Conservation (phyloP, 352 stramenopile genomes). For the Pythium periplocum region DNA sequence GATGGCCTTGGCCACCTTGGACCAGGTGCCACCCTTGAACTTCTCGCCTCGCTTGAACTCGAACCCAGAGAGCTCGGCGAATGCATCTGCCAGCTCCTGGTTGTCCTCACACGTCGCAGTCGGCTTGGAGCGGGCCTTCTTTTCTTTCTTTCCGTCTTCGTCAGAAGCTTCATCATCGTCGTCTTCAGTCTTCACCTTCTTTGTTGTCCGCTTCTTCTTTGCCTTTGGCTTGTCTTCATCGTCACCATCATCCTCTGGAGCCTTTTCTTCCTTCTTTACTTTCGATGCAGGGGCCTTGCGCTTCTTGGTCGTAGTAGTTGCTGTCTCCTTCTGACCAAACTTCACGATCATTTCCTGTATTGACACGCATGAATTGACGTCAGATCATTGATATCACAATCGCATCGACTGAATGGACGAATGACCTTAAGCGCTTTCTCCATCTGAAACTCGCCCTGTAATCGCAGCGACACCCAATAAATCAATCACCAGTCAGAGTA, state of each 20-base stretch:
- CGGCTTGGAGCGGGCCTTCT: slow-evolving; percentile 42
- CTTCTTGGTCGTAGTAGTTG: slow-evolving; percentile 38
- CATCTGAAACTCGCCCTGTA: slow-evolving; percentile 66
- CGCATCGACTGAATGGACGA: no score
- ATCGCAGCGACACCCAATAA: not conserved
- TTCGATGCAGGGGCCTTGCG: slow-evolving; percentile 34
- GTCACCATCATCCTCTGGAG: slow-evolving; percentile 6
- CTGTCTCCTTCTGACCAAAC: slow-evolving; percentile 50
- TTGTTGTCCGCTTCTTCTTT: slow-evolving; percentile 28
- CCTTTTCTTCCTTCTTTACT: slow-evolving; percentile 22
- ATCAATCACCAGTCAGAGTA: no score
- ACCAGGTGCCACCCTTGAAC: slow-evolving; percentile 85
- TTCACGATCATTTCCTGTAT: slow-evolving; percentile 73
- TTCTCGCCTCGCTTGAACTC: slow-evolving; percentile 85
- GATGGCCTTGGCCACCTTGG: slow-evolving; percentile 84
- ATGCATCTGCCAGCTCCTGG: slow-evolving; percentile 64
- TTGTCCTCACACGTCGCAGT: slow-evolving; percentile 56
- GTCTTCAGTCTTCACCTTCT: slow-evolving; percentile 27
- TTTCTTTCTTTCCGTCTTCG: slow-evolving; percentile 41
- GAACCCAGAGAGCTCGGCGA: slow-evolving; percentile 78
- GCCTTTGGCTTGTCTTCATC: slow-evolving; percentile 20
- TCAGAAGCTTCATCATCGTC: slow-evolving; percentile 31
- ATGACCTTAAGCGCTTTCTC: slow-evolving; percentile 57
- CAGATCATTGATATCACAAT: no score
- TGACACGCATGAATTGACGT: not conserved